phyloP scores from a whole-genome alignment of 2,329 filamentous ascomycete genomes.

The Clathrospora elynae region DNA sequence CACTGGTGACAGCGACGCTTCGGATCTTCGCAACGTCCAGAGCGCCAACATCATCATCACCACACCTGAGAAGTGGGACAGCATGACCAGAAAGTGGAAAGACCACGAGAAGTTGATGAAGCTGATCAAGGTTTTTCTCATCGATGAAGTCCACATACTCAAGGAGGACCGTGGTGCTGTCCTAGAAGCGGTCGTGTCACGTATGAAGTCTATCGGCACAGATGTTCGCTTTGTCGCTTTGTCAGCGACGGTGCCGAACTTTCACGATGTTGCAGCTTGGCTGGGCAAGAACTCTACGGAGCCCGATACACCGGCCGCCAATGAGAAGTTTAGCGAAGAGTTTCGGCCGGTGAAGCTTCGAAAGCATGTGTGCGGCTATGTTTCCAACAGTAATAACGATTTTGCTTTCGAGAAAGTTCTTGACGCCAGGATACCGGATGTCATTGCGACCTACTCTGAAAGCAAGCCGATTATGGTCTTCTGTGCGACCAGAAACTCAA shows the following conservation, averaged over 20 bases:
- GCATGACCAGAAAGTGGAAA: slow-evolving; percentile 83
- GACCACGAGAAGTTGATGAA: slow-evolving; percentile 77
- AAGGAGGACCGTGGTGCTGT: slow-evolving; percentile 80
- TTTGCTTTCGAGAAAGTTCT: slow-evolving; percentile 76
- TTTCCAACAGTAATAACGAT: slow-evolving; percentile 65
- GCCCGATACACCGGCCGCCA: slow-evolving; percentile 65
- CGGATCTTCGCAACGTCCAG: slow-evolving; percentile 70
- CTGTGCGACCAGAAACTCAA: slow-evolving; percentile 76
- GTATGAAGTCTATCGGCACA: slow-evolving; percentile 80
- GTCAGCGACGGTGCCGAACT: slow-evolving; percentile 84
- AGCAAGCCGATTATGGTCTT: slow-evolving; percentile 83
- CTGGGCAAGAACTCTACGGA: slow-evolving; percentile 68
- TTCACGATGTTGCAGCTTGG: slow-evolving; percentile 79
- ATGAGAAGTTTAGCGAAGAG: slow-evolving; percentile 76
- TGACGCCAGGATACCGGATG: slow-evolving; percentile 65
- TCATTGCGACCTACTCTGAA: slow-evolving; percentile 70
- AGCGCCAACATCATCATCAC: slow-evolving; percentile 82
- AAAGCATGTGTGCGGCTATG: slow-evolving; percentile 77
- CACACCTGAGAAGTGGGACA: slow-evolving; percentile 91
- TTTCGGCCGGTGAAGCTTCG: slow-evolving; percentile 78
- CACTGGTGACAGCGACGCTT: slow-evolving; percentile 77
- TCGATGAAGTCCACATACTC: slow-evolving; percentile 87
- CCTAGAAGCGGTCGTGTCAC: slow-evolving; percentile 80
- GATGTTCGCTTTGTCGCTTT: slow-evolving; percentile 79
- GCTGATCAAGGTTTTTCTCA: slow-evolving; percentile 77